Evolutionary conservation across 345 rosid species (phyloP), one percentile per base, ranked within the genome.

Genomic region (Psidium friedrichsthalianum): DNA sequence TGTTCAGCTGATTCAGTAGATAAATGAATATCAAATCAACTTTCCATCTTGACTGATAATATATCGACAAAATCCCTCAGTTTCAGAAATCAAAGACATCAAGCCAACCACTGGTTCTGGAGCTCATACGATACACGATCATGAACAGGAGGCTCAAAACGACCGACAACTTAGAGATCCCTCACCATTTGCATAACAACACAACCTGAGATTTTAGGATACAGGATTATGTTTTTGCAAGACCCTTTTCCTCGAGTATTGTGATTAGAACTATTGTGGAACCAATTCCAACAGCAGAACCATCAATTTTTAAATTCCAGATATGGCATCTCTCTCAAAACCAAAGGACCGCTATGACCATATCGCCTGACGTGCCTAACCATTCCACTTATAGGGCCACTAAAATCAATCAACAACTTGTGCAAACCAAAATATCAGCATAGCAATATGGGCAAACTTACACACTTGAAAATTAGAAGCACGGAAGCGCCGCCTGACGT

Each of bases 391-490:
- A 21, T 55, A 55, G 57, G 57, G 25, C 11, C 57, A 20, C 44
- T 32, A 8, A 64, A 32, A 29, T 64, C 42, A n/a, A 40, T 54
- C 40, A 82, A 22, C 59, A n/a, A 51, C 55, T 82, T 53, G 42
- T 56, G 8, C 55, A n/a, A n/a, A 53, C 40, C 22, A 52, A 51
- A 49, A 40, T 15, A 51, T 27, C 44, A 0, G 84, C 44, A 58
- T 51, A 29, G 49, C 54, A 53, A 88, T 85, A 88, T 82, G 92
- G 93, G 90, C 88, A 90, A 89, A 93, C 94, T 90, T 89, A 93
- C 99, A 93, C 87, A 97, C 99, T 94, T 97, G 99, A 89, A 93
- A 97, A 89, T 96, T 97, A 91, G 99, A 97, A 94, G 99, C 95
- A 44, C 99, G 95, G 87, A 97, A 97, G 83, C 99, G 98, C 51